Percentiles rank a stretch among this genome's conserved stretches.
These are phyloP conservation scores for Amanita phalloides DNA, from an alignment of 768 basidiomycete species.

Conservation along the genomic window DNA sequence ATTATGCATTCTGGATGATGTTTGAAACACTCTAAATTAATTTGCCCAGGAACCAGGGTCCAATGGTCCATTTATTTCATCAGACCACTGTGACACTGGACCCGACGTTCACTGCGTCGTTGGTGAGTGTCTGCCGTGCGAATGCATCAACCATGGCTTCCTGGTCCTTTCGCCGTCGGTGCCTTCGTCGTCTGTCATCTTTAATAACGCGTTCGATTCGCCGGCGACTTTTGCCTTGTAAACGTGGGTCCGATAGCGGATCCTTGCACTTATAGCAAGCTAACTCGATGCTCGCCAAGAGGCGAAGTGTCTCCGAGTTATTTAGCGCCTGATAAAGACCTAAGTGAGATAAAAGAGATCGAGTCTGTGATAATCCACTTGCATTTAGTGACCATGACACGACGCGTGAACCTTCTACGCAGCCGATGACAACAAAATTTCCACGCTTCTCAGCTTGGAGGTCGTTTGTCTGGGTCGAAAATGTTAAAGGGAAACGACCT, in stretches of 20 bases:
- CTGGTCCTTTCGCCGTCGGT: slow-evolving; percentile 75
- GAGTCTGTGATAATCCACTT: slow-evolving; percentile 14
- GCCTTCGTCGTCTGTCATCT: slow-evolving; percentile 72
- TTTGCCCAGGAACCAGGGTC: background rate
- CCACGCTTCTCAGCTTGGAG: slow-evolving; percentile 81
- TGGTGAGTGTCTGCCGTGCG: slow-evolving; percentile 39
- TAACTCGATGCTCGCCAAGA: slow-evolving; percentile 77
- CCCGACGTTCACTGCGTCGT: slow-evolving; percentile 16
- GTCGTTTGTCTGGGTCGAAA: slow-evolving; percentile 39
- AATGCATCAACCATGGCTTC: slow-evolving; percentile 78
- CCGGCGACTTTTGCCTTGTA: slow-evolving; percentile 53
- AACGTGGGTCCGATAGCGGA: slow-evolving; percentile 55
- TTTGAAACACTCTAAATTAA: background rate
- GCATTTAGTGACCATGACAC: slow-evolving; percentile 84
- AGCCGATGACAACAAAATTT: slow-evolving; percentile 78
- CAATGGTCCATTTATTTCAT: background rate
- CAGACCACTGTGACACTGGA: slow-evolving; percentile 14
- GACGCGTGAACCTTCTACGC: slow-evolving; percentile 62
- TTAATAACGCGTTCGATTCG: slow-evolving; percentile 76
- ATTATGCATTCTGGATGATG: background rate
- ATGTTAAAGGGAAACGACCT: background rate
- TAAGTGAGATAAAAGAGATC: slow-evolving; percentile 5
- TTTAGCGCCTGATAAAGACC: slow-evolving; percentile 51
- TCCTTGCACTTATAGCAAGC: slow-evolving; percentile 73
- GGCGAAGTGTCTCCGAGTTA: slow-evolving; percentile 71